Conservation (phyloP, 495 filamentous ascomycete species). For the Aspergillus diversus region DNA sequence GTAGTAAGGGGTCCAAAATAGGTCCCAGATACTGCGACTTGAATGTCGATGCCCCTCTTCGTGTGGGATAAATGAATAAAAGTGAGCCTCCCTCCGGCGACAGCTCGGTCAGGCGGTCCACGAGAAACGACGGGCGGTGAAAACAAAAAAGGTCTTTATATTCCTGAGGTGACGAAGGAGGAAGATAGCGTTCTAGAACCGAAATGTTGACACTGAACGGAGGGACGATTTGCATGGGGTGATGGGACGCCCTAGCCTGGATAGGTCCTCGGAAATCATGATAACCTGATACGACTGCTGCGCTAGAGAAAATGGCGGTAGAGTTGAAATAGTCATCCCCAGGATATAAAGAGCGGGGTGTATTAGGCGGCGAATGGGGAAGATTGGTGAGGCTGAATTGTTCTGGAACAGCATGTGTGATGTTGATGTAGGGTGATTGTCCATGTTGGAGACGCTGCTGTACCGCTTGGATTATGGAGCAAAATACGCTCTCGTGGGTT, state of each 20-base stretch:
- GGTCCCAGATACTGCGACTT: slow-evolving; percentile 66
- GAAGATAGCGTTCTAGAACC: slow-evolving; percentile 72
- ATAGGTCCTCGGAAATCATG: slow-evolving; percentile 57
- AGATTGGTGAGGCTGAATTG: slow-evolving; percentile 65
- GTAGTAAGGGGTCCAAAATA: slow-evolving; percentile 68
- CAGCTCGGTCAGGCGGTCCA: slow-evolving; percentile 68
- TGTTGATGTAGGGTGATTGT: slow-evolving; percentile 59
- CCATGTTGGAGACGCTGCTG: slow-evolving; percentile 52
- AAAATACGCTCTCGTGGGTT: slow-evolving; percentile 47
- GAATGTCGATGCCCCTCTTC: slow-evolving; percentile 64
- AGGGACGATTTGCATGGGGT: slow-evolving; percentile 65
- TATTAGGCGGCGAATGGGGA: slow-evolving; percentile 62
- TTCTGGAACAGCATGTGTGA: slow-evolving; percentile 65
- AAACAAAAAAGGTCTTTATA: slow-evolving; percentile 62
- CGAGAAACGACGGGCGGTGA: slow-evolving; percentile 62
- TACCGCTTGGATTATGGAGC: slow-evolving; percentile 55
- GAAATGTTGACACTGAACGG: slow-evolving; percentile 67
- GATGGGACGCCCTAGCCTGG: slow-evolving; percentile 41
- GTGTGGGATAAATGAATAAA: slow-evolving; percentile 73
- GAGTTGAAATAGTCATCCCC: slow-evolving; percentile 60
- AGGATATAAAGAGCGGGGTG: slow-evolving; percentile 52
- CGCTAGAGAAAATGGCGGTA: slow-evolving; percentile 56
- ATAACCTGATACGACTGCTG: slow-evolving; percentile 58
- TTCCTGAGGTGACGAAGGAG: slow-evolving; percentile 63
- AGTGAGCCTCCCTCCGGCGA: slow-evolving; percentile 61